These are phyloP conservation scores for Cytospora schulzeri DNA, from an alignment of 2,329 filamentous ascomycete species.

Conservation along the genomic window DNA sequence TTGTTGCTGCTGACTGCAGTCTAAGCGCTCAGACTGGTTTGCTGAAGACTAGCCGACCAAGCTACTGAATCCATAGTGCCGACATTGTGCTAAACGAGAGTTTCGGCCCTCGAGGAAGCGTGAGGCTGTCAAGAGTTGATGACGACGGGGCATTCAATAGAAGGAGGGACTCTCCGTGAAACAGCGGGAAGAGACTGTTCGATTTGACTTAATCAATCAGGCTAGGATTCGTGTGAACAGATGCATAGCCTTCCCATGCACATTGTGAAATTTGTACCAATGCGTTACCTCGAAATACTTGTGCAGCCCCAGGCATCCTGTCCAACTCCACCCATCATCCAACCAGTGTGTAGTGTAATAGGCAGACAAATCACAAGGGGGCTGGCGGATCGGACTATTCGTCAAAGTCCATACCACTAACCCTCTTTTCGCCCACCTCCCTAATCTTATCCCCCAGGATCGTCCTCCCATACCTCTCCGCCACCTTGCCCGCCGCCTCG, in stretches of 20 bases:
- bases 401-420: constrained; percentile 55
- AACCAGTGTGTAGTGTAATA: not conserved
- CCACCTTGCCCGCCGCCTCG: constrained; percentile 87
- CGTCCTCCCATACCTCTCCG: constrained; percentile 77
- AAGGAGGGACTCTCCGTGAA: not conserved
- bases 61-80: no score
- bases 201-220: not conserved
- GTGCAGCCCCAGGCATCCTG: not conserved
- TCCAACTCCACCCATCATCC: not conserved
- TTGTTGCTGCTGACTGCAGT: not conserved
- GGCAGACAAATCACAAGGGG: not conserved
- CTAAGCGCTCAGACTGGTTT: not conserved
- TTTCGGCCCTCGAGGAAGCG: no score
- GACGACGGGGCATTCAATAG: not conserved
- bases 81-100: no score
- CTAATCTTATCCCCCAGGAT: constrained; percentile 89
- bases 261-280: not conserved
- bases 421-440: constrained; percentile 74
- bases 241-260: not conserved
- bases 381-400: not conserved
- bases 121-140: not conserved
- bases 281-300: not conserved
- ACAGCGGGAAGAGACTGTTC: not conserved
- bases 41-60: not conserved
- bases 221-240: not conserved